These are phyloP conservation scores for Penicillium brasilianum DNA, from an alignment of 2,329 filamentous ascomycete species.

Conservation along the genomic window DNA sequence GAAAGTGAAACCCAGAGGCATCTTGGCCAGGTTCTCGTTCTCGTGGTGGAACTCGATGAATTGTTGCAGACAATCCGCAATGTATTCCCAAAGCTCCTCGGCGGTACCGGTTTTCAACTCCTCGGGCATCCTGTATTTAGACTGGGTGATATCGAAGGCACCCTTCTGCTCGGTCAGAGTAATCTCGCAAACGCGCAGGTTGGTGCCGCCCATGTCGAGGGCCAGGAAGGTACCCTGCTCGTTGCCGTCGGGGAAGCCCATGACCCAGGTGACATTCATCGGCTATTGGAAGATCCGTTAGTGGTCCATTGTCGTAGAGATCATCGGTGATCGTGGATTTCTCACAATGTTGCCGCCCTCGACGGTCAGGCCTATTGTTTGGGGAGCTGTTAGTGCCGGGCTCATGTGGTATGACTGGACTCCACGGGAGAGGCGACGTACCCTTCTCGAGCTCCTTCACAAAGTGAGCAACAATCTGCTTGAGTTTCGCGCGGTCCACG, in stretches of 20 bases:
- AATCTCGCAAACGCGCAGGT: slow-evolving; percentile 92
- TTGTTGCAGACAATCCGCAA: slow-evolving; percentile 88
- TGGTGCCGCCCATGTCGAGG: slow-evolving; percentile 95
- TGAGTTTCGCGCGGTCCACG: slow-evolving; percentile 77
- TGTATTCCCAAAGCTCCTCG: slow-evolving; percentile 92
- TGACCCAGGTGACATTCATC: slow-evolving; percentile 98
- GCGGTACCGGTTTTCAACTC: slow-evolving; percentile 84
- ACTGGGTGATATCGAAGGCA: slow-evolving; percentile 93
- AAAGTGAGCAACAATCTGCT: slow-evolving; percentile 89
- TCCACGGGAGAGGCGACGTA: slow-evolving; percentile 42
- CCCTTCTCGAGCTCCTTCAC: slow-evolving; percentile 85
- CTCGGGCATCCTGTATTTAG: slow-evolving; percentile 93
- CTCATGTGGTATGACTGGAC: neutral
- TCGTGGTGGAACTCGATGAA: slow-evolving; percentile 87
- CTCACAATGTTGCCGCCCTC: slow-evolving; percentile 92
- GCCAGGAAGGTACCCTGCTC: slow-evolving; percentile 88
- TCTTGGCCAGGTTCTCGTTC: slow-evolving; percentile 61
- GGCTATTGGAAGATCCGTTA: slow-evolving; percentile 62
- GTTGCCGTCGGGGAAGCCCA: slow-evolving; percentile 82
- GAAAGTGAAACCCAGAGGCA: slow-evolving; percentile 92
- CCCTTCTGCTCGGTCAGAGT: slow-evolving; percentile 84
- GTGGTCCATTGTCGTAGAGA: slow-evolving; percentile 13
- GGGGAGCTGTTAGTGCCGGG: slow-evolving; percentile 15
- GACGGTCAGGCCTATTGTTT: slow-evolving; percentile 70
- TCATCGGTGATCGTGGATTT: neutral